Conservation (phyloP, 345 rosid genomes). For the Salix purpurea region DNA sequence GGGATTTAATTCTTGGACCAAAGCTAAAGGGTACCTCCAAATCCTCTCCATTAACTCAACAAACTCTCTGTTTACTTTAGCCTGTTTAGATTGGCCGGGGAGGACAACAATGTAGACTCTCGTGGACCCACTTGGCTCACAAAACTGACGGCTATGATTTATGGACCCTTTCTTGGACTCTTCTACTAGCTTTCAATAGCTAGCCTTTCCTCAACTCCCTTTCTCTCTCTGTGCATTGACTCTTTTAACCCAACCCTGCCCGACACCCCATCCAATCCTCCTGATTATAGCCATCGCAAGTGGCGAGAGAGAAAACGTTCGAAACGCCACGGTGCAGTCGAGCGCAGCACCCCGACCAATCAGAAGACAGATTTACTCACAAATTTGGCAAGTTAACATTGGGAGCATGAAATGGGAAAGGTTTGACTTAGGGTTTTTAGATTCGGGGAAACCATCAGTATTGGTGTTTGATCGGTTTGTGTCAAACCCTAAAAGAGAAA, state of each 20-base stretch:
- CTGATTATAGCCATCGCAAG: not conserved
- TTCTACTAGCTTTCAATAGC: not conserved
- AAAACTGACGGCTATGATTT: not conserved
- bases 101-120: not conserved
- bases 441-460: conserved; percentile 19
- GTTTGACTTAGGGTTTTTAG: conserved; percentile 30
- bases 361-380: not conserved
- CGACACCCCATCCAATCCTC: not conserved
- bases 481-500: conserved; percentile 18
- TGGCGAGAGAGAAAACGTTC: not conserved
- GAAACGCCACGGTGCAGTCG: not conserved
- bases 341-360: not conserved
- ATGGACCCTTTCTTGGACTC: not conserved
- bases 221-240: not conserved
- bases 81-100: not conserved
- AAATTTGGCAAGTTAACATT: too few relatives aligned
- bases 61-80: not conserved
- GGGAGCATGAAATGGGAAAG: not conserved
- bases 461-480: conserved; percentile 27
- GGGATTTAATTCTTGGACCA: not conserved
- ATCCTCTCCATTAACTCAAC: not conserved
- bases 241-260: not conserved
- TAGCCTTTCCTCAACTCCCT: not conserved
- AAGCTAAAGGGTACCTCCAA: not conserved
- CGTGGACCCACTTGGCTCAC: not conserved